Evolutionary conservation across 129 eudicot species (phyloP), one percentile per base, ranked within the genome.

Genomic region (Flaveria linearis): DNA sequence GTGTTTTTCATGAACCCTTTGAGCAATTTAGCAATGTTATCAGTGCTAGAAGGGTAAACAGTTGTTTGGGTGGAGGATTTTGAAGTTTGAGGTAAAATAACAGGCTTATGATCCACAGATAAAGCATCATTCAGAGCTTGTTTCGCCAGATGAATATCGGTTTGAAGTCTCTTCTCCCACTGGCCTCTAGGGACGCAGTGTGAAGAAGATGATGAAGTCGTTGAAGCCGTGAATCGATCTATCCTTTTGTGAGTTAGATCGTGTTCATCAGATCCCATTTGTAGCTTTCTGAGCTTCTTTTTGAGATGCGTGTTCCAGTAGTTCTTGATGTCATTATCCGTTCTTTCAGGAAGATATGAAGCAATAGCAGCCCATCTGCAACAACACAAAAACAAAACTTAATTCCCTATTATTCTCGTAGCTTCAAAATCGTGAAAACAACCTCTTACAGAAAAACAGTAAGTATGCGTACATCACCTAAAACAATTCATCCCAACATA

Each of bases 311-410:
- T 88, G 53, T 85, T 88, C 93, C 93, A 88, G 71, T 85, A 85
- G 60, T 88, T 88, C 68, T 88, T 88, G 68, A 88, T 85, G 76
- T 88, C 93, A 39, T 88, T 88, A 45, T 88, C 93, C 23, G 93
- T 88, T 76, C 93, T 85, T 69, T 88, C 93, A 0, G 93, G 93
- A 49, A 88, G 93, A 67, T 88, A 88, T 26, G 93, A 88, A 56
- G 93, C 93, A 67, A 88, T 88, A 23, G 93, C 93, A 15, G 93
- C 93, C 93, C 93, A 88, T 82, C 93, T 88, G 80, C 4, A 66
- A 47, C 72, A 60, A 69, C 46, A 61, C 1, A 53, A 82, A 71
- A 81, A 69, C 33, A 56, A 36, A 47, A 53, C 41, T 5, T 36
- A 36, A 36, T 36, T 4, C 7, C 41, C 1, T 5, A 36, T 36